Evolutionary conservation across 257 asterid species (phyloP), one percentile per base, ranked within the genome.

Genomic region (Thymus mandschuricus): DNA sequence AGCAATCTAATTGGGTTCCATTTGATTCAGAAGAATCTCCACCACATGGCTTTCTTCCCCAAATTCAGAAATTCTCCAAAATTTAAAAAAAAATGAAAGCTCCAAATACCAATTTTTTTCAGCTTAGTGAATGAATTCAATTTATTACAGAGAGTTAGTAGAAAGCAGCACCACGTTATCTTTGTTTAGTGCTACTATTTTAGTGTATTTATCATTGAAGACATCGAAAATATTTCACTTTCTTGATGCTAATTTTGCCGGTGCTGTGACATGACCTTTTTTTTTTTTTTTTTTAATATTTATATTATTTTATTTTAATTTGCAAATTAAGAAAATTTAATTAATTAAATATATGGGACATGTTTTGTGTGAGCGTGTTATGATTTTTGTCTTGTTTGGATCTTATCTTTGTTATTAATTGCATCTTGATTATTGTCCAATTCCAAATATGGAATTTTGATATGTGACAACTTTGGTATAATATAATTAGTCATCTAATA

Each of bases 101-200:
- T 76, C 84, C 84, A 76, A 76, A 1, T 79, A 79, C 82, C 84
- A 64, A 68, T 52, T 54, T 59, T 76, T 75, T 62, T n/a, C 79
- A 57, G 74, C 77, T 56, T 40, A 29, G 38, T 65, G 58, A 66
- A 50, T 79, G 67, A 15, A 13, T 60, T 46, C 28, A 52, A 60
- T 75, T 70, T 43, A 79, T 55, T 74, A 62, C 34, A 56, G 1
- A 13, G 35, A 68, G 55, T 15, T 40, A 59, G 8, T 21, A 13
- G 13, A 8, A 10, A 28, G 29, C 27, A 33, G 55, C 46, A 38
- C 9, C 70, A 44, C 11, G 5, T 35, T 69, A 54, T 21, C 29
- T 28, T 45, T n/a, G 7, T 46, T 15, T 35, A n/a, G 44, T 44
- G n/a, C 2, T 9, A 63, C 58, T 45, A 54, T 56, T 54, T 55